phyloP scores from a whole-genome alignment of 2,329 filamentous ascomycete genomes.

The Cryphonectria parasitica region DNA sequence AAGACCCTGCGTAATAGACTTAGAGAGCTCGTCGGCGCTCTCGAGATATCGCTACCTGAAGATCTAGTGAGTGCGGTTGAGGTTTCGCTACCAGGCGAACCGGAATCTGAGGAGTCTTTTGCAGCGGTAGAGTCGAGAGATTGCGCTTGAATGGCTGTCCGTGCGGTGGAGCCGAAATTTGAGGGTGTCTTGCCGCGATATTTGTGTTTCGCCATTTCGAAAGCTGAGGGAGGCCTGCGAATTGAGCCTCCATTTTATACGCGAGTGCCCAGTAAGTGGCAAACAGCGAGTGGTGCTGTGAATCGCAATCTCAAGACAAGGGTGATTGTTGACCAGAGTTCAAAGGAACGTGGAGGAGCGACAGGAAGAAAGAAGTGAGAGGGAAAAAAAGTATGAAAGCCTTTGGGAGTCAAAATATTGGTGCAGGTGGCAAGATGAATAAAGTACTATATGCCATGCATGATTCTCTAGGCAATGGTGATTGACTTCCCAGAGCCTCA shows the following conservation, averaged over 20 bases:
- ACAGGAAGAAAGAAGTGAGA: neutral
- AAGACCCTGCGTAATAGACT: neutral
- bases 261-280: neutral
- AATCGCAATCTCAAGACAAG: neutral
- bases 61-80: neutral
- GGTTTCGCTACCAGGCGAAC: neutral
- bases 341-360: neutral
- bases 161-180: conserved; percentile 6
- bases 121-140: neutral
- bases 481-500: neutral
- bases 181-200: neutral
- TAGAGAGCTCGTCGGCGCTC: neutral
- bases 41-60: neutral
- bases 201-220: conserved; percentile 1
- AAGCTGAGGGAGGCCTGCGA: neutral
- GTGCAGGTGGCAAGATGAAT: neutral
- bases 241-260: neutral
- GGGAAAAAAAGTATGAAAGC: neutral
- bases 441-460: neutral
- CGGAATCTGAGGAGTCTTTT: neutral
- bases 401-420: neutral
- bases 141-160: neutral
- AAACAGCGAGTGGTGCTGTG: neutral
- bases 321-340: neutral
- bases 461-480: too few relatives aligned